Evolutionary conservation across 352 stramenopile species (phyloP).

Genomic region (Phytophthora pinifolia): DNA sequence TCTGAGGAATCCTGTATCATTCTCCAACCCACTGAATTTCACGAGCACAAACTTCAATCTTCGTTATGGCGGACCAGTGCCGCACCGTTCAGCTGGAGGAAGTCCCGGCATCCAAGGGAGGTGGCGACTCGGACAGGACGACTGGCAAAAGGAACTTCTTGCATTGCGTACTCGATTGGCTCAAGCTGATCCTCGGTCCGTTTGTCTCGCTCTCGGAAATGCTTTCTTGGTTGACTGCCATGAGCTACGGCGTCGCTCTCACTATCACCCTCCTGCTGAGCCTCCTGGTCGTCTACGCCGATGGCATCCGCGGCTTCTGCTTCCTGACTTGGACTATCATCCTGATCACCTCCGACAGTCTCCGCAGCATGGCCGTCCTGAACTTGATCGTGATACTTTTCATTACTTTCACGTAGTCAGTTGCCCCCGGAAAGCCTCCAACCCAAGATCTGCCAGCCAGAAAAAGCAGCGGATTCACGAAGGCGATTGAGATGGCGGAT

Average conservation of each 20-base stretch:
- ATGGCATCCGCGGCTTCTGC: constrained; percentile 9
- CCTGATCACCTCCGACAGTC: no score
- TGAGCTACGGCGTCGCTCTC: constrained; percentile 24
- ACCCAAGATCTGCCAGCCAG: no score
- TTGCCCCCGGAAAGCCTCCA: no score
- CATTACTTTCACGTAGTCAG: no score
- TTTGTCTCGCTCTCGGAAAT: constrained; percentile 50
- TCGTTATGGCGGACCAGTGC: background rate
- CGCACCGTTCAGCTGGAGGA: constrained; percentile 20
- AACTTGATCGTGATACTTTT: no score
- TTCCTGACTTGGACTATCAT: background rate
- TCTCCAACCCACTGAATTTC: constrained; percentile 1
- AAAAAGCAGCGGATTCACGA: no score
- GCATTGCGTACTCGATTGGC: constrained; percentile 40
- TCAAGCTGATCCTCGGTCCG: constrained; percentile 40
- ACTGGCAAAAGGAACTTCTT: constrained; percentile 33
- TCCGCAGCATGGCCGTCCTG: no score
- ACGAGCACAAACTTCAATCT: background rate
- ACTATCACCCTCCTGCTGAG: constrained; percentile 21
- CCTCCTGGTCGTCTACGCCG: constrained; percentile 4
- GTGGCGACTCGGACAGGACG: constrained; percentile 6
- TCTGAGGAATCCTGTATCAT: background rate
- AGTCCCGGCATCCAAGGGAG: constrained; percentile 1
- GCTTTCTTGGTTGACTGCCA: constrained; percentile 36
- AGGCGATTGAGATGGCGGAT: no score